phyloP scores from a whole-genome alignment of 495 filamentous ascomycete species.

The Lasiosphaeria ovina region DNA sequence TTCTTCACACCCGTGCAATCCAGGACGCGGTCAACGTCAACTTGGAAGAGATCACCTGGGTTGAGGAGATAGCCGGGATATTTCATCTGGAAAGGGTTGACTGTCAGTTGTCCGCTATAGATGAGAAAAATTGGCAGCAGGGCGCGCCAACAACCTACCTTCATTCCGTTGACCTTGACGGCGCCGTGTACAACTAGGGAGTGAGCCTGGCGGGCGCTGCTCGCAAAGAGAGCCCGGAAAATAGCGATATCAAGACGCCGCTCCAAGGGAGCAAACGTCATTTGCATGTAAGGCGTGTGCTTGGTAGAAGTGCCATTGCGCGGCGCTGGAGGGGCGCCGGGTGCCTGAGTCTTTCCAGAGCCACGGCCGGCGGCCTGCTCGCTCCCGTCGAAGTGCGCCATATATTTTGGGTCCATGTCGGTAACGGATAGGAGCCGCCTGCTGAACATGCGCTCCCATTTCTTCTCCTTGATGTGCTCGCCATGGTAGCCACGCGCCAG shows the following conservation, averaged over 20 bases:
- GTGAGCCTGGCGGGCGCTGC: constrained; percentile 88
- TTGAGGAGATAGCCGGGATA: constrained; percentile 94
- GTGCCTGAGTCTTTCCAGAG: constrained; percentile 49
- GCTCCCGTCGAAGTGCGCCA: constrained; percentile 78
- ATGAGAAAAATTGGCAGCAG: background rate
- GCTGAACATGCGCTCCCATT: constrained; percentile 92
- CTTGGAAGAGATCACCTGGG: constrained; percentile 96
- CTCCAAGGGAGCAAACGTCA: constrained; percentile 89
- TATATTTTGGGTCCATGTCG: constrained; percentile 73
- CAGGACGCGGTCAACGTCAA: constrained; percentile 83
- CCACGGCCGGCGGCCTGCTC: constrained; percentile 78
- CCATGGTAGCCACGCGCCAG: constrained; percentile 84
- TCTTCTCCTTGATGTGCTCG: constrained; percentile 82
- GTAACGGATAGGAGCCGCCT: constrained; percentile 73
- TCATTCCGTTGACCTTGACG: constrained; percentile 94
- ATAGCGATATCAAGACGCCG: constrained; percentile 87
- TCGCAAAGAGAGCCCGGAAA: constrained; percentile 89
- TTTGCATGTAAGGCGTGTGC: constrained; percentile 79
- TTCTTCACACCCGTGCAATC: constrained; percentile 65
- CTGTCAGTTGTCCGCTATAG: constrained; percentile 5
- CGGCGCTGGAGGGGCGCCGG: background rate
- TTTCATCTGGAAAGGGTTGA: constrained; percentile 61
- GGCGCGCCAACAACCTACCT: constrained; percentile 51
- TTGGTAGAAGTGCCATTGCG: constrained; percentile 8
- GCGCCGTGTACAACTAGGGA: constrained; percentile 91